phyloP scores from a whole-genome alignment of 257 asterid genomes.

The Plantago ovata region DNA sequence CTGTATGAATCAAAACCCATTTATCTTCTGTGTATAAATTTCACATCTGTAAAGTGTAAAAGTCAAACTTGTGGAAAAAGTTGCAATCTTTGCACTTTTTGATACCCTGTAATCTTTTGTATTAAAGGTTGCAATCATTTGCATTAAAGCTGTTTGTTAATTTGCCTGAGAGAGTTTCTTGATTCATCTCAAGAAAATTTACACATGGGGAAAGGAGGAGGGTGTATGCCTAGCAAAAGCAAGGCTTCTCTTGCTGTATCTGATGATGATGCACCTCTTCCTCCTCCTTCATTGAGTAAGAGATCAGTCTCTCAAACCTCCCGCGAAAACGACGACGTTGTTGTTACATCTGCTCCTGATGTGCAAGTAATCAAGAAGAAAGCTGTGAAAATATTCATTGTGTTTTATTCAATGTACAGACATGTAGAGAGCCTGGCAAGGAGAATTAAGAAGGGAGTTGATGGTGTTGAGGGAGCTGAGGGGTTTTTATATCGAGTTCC shows the following conservation, averaged over 20 bases:
- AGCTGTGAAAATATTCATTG: conserved; percentile 44
- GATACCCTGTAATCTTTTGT: too few relatives aligned
- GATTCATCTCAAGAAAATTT: background rate
- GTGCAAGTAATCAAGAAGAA: conserved; percentile 15
- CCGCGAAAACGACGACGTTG: background rate
- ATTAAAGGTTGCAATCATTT: background rate
- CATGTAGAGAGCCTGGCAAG: conserved; percentile 51
- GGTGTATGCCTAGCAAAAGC: conserved; percentile 51
- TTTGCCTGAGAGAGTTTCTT: conserved; percentile 14
- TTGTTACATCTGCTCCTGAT: conserved; percentile 17
- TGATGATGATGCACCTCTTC: conserved; percentile 13
- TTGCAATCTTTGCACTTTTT: too few relatives aligned
- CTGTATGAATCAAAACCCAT: background rate
- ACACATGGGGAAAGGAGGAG: conserved; percentile 69
- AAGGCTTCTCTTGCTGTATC: conserved; percentile 27
- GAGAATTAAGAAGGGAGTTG: conserved; percentile 49
- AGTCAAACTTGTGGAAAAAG: too few relatives aligned
- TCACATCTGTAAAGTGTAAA: background rate
- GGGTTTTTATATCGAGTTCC: conserved; percentile 48
- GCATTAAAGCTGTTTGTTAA: background rate
- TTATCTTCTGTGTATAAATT: background rate
- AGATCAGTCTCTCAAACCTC: conserved; percentile 29
- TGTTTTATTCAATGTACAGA: conserved; percentile 58
- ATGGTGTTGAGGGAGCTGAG: conserved; percentile 48
- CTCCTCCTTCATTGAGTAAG: conserved; percentile 16